Base-by-base conservation (phyloP, 768 basidiomycete species). In the Trametes gibbosa region DNA sequence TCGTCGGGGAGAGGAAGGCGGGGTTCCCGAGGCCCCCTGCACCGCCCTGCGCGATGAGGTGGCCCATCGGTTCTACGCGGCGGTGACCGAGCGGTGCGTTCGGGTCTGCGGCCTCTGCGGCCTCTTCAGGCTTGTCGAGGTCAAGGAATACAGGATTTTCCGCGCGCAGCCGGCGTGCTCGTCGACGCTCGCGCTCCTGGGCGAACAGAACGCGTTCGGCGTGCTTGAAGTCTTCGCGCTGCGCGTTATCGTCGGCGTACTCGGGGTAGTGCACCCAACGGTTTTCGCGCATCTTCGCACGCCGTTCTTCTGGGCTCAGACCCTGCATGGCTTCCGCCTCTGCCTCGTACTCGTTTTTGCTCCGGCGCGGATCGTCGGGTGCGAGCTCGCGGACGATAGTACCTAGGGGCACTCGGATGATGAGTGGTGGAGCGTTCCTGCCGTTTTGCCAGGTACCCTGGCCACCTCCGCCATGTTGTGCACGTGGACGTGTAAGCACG, bases 371-470 rank as follows among this genome's bases (percentile, higher is more conserved):
- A 63, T 92, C 90, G 45, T 83, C 82, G 47, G 80, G 78, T 4
- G 81, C 71, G 40, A 97, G 76, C 67, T 95, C 87, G 32, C 84
- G 82, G 5, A 98, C 87, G 54, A 98, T 84, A 1, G 96, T 98
- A 0, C 96, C 96, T 0, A 96, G 72, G 0, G 96, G 96, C 0
- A 98, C 94, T 47, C 80, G 79, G 58, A 98, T 81, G 48, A 94
- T 75, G 5, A 84, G 77, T 2, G 95, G 92, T 2, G 81, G 69
- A 0, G 86, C 92, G 54, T 81, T 80, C 63, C 81, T 83, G 3
- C 96, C 96, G 67, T 92, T 91, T 69, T 84, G 85, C 89, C 90
- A 95, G 1, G 88, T 86, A 0, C 96, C 96, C 59, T 84, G 82
- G 16, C 96, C 96, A 58, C 87, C 75, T 0, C 72, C 76, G 6